These are phyloP conservation scores for Chalaropsis ovoidea DNA, from an alignment of 2,329 filamentous ascomycete genomes.

Conservation along the genomic window DNA sequence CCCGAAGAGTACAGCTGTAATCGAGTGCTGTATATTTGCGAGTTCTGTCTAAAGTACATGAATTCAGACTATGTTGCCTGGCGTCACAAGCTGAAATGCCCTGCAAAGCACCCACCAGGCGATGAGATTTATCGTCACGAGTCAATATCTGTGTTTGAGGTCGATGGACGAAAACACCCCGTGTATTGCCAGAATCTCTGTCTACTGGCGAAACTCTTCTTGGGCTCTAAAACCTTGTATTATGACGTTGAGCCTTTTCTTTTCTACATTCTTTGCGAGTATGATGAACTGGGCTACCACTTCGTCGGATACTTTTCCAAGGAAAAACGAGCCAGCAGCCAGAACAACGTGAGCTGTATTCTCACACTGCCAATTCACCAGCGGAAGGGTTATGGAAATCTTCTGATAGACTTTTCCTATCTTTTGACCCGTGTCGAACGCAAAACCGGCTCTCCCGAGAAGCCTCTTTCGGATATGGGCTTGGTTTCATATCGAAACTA, in stretches of 20 bases:
- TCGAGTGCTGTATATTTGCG: constrained; percentile 94
- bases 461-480: constrained; percentile 95
- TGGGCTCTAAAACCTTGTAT: constrained; percentile 97
- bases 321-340: constrained; percentile 86
- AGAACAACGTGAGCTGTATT: constrained; percentile 97
- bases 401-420: constrained; percentile 97
- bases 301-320: constrained; percentile 99
- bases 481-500: constrained; percentile 95
- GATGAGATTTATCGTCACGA: constrained; percentile 94
- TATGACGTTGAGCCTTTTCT: constrained; percentile 96
- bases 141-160: constrained; percentile 90
- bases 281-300: constrained; percentile 82
- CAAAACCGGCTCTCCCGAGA: constrained; percentile 92
- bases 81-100: constrained; percentile 94
- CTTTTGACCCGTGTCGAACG: constrained; percentile 84
- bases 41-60: constrained; percentile 99
- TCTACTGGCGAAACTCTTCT: constrained; percentile 86
- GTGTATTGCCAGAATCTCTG: constrained; percentile 99
- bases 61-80: constrained; percentile 97
- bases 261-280: constrained; percentile 95
- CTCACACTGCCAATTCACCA: constrained; percentile 92
- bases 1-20: constrained; percentile 97
- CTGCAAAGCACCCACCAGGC: constrained; percentile 89
- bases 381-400: constrained; percentile 90
- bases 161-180: constrained; percentile 91